Percentiles rank a stretch among this genome's conserved stretches.
Evolutionary conservation across 208 protist species (phyloP).

Genomic region (Strigomonas culicis): DNA sequence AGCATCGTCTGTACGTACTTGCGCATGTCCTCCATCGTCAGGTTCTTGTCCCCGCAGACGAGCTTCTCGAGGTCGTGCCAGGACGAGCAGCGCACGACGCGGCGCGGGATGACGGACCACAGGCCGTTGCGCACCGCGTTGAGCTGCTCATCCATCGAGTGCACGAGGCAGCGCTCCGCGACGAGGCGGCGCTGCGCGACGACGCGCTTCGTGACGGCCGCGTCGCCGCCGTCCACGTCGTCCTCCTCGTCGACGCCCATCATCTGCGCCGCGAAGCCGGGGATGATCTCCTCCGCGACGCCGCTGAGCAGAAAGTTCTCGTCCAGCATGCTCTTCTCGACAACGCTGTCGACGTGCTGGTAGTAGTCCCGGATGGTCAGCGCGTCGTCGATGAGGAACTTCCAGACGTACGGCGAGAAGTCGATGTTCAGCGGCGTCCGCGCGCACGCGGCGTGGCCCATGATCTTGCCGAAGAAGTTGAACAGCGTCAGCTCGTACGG

Average conservation of each 20-base stretch:
- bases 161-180: conserved; percentile 80
- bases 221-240: conserved; percentile 16
- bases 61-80: conserved; percentile 81
- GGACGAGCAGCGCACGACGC: conserved; percentile 82
- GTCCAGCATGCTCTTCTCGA: conserved; percentile 73
- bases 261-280: conserved; percentile 54
- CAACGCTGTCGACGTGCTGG: conserved; percentile 82
- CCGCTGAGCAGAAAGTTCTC: conserved; percentile 76
- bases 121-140: conserved; percentile 74
- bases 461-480: conserved; percentile 89
- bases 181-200: conserved; percentile 44
- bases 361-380: conserved; percentile 86
- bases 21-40: conserved; percentile 56
- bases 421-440: conserved; percentile 77
- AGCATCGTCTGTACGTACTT: conserved; percentile 66
- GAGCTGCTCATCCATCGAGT: conserved; percentile 87
- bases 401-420: conserved; percentile 90
- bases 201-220: conserved; percentile 20
- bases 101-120: conserved; percentile 70
- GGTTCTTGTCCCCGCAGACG: conserved; percentile 76
- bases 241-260: conserved; percentile 26
- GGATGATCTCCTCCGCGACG: conserved; percentile 82
- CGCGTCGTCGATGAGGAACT: conserved; percentile 85
- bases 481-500: conserved; percentile 76
- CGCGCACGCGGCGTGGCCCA: conserved; percentile 74